A percentile compares a stretch with the other conserved stretches of the same genome.
Evolutionary conservation across 2,329 filamentous ascomycete genomes (phyloP).

Genomic region (Venturia nashicola): DNA sequence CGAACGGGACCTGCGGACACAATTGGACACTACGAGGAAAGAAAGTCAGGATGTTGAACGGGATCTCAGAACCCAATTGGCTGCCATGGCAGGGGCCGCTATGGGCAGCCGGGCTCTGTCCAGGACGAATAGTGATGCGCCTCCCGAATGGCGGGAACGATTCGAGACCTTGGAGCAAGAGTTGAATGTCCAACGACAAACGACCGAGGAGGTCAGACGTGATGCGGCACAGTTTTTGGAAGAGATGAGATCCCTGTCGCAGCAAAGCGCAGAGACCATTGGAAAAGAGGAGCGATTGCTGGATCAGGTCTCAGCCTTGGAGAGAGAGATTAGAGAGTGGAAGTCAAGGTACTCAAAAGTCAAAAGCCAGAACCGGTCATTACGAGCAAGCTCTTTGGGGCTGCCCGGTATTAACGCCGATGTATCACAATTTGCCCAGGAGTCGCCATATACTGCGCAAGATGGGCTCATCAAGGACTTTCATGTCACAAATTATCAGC

Average conservation of each 20-base stretch:
- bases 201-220: slow-evolving; percentile 75
- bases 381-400: slow-evolving; percentile 71
- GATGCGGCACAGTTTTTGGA: slow-evolving; percentile 73
- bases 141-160: slow-evolving; percentile 22
- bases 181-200: slow-evolving; percentile 67
- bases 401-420: slow-evolving; percentile 47
- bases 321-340: slow-evolving; percentile 81
- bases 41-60: slow-evolving; percentile 13
- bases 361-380: slow-evolving; percentile 73
- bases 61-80: slow-evolving; percentile 9
- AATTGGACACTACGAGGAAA: slow-evolving; percentile 40
- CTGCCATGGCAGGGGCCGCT: not conserved
- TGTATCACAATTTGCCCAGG: slow-evolving; percentile 52
- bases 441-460: slow-evolving; percentile 55
- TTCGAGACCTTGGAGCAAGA: slow-evolving; percentile 36
- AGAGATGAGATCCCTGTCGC: slow-evolving; percentile 80
- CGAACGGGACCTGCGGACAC: slow-evolving; percentile 49
- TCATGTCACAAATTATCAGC: slow-evolving; percentile 89
- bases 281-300: slow-evolving; percentile 74
- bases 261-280: slow-evolving; percentile 64
- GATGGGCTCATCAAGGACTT: slow-evolving; percentile 79
- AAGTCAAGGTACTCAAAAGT: slow-evolving; percentile 76
- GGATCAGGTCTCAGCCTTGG: slow-evolving; percentile 60
- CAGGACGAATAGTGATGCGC: slow-evolving; percentile 12
- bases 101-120: not conserved